phyloP scores from a whole-genome alignment of 768 basidiomycete species.

The Asterophora lycoperdoides region DNA sequence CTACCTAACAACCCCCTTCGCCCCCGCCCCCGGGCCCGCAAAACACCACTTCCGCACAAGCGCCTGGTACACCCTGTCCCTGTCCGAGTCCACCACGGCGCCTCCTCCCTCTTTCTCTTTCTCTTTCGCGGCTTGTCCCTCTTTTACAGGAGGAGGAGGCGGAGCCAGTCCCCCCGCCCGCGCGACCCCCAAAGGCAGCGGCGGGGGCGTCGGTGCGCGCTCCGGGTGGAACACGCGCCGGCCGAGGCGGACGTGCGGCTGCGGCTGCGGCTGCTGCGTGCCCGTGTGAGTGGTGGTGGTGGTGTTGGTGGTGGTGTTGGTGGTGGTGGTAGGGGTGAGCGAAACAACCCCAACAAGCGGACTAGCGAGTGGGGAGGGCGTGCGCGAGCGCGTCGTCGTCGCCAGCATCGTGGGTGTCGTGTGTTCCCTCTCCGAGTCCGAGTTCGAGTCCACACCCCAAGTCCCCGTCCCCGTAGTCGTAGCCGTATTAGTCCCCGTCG shows the following conservation, averaged over 20 bases:
- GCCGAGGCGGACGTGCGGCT: not conserved
- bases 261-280: not conserved
- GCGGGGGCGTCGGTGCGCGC: not conserved
- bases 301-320: not conserved
- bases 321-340: not conserved
- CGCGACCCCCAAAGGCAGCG: too few species aligned
- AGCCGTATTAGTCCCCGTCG: not conserved
- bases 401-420: too few species aligned
- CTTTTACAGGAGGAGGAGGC: too few species aligned
- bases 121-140: not conserved
- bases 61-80: conserved; percentile 7
- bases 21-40: conserved; percentile 1
- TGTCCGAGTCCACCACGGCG: conserved; percentile 1
- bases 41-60: conserved; percentile 11
- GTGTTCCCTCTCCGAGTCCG: too few species aligned
- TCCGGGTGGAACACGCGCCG: not conserved
- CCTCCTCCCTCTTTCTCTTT: not conserved
- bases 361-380: not conserved
- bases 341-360: too few species aligned
- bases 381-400: not conserved
- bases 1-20: not conserved
- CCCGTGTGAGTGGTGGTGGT: not conserved
- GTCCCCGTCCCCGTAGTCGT: too few species aligned
- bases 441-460: too few species aligned
- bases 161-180: not conserved